Percentiles rank a stretch among this genome's conserved stretches.
Conservation (phyloP, 164 flowering plant genomes). For the Santalum album region DNA sequence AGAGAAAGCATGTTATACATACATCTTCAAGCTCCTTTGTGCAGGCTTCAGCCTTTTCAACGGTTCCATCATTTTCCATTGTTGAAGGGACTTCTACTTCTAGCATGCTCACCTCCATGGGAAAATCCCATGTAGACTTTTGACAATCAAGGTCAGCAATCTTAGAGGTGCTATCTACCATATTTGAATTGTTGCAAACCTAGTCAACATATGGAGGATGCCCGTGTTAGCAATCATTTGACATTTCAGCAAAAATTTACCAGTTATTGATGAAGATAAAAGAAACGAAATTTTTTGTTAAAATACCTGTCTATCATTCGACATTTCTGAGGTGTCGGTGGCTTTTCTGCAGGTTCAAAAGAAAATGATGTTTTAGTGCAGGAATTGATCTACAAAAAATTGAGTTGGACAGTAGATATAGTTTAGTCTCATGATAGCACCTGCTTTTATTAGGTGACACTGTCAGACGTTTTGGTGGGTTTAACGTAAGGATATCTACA, state of each 20-base stretch:
- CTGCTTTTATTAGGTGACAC: constrained; percentile 42
- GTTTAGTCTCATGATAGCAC: constrained; percentile 17
- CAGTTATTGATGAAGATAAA: neutral
- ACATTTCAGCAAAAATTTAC: neutral
- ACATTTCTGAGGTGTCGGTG: constrained; percentile 14
- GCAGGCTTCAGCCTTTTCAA: constrained; percentile 78
- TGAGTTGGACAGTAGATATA: neutral
- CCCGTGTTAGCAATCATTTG: neutral
- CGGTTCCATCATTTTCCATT: constrained; percentile 44
- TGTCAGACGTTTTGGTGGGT: constrained; percentile 46
- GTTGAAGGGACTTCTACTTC: constrained; percentile 28
- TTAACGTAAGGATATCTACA: constrained; percentile 17
- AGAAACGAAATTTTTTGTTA: neutral
- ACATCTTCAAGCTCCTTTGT: constrained; percentile 79
- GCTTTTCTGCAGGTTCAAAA: constrained; percentile 28
- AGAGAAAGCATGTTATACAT: constrained; percentile 22
- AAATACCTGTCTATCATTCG: constrained; percentile 29
- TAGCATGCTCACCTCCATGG: constrained; percentile 17
- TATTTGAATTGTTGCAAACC: constrained; percentile 23
- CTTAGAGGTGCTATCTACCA: constrained; percentile 10
- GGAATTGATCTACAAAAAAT: neutral
- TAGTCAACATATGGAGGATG: constrained; percentile 9
- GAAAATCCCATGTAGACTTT: constrained; percentile 15
- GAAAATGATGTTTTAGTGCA: constrained; percentile 3
- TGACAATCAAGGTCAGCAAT: constrained; percentile 10